Percentiles rank a stretch among this genome's conserved stretches.
Conservation (phyloP, 2,329 filamentous ascomycete species). For the Pseudovirgaria hyperparasitica region DNA sequence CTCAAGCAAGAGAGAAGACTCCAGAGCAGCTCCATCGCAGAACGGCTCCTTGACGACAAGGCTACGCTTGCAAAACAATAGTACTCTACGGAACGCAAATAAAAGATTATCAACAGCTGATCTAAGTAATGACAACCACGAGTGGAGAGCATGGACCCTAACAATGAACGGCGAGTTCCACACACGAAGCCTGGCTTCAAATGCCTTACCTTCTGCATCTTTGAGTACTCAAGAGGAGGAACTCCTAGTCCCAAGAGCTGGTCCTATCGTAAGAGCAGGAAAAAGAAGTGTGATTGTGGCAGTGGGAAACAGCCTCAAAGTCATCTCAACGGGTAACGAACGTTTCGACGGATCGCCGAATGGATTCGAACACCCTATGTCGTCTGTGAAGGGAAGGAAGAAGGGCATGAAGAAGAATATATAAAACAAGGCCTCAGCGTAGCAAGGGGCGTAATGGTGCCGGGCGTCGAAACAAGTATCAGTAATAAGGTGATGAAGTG, state of each 20-base stretch:
- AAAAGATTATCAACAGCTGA: constrained; percentile 1
- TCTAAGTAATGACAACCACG: constrained; percentile 15
- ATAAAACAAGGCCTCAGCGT: too few species aligned
- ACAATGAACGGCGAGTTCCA: constrained; percentile 33
- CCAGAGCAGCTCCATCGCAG: constrained; percentile 7
- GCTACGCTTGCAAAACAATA: neutral
- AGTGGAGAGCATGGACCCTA: constrained; percentile 44
- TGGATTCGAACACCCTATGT: too few species aligned
- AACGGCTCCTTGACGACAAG: constrained; percentile 1
- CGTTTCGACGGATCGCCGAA: constrained; percentile 49
- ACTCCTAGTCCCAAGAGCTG: constrained; percentile 52
- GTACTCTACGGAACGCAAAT: neutral
- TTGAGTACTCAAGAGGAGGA: too few species aligned
- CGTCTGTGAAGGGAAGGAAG: neutral
- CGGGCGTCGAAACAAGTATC: too few species aligned
- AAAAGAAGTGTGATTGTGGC: constrained; percentile 54
- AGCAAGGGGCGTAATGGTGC: too few species aligned
- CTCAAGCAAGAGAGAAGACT: constrained; percentile 14
- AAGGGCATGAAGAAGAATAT: too few species aligned
- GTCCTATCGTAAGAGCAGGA: constrained; percentile 52
- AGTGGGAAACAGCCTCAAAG: constrained; percentile 60
- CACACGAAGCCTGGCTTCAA: constrained; percentile 20
- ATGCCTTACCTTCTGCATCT: constrained; percentile 2
- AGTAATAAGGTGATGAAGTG: neutral
- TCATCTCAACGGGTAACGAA: constrained; percentile 55